phyloP scores from a whole-genome alignment of 805 yeast genomes.

The Yarrowia sp. region DNA sequence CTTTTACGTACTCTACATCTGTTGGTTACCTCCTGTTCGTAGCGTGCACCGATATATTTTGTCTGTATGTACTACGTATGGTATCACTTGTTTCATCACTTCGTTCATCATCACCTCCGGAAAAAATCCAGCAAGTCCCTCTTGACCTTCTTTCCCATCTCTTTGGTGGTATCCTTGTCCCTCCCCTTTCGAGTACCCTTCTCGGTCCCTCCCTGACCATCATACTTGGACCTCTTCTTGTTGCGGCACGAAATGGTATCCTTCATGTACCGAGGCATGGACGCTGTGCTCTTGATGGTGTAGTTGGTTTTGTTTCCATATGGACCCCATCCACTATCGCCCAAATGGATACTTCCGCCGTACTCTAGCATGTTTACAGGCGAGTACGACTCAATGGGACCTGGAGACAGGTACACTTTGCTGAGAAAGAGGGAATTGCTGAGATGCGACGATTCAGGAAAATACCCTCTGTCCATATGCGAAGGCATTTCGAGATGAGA shows the following conservation, averaged over 20 bases:
- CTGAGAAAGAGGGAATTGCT: not conserved
- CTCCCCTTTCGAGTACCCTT: not conserved
- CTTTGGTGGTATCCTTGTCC: not conserved
- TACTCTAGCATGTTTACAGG: conserved; percentile 11
- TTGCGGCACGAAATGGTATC: conserved; percentile 4
- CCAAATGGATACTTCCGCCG: conserved; percentile 7
- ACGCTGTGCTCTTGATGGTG: not conserved
- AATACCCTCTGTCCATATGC: too few relatives aligned
- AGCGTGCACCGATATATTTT: too few relatives aligned
- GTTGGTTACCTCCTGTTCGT: too few relatives aligned
- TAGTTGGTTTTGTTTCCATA: not conserved
- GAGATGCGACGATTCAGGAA: not conserved
- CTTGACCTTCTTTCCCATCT: not conserved
- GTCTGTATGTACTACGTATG: not conserved
- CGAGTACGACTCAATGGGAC: not conserved
- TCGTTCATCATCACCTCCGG: not conserved
- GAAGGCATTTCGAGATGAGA: not conserved
- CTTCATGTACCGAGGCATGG: conserved; percentile 18
- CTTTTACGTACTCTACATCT: too few relatives aligned
- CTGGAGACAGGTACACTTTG: not conserved
- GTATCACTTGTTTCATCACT: not conserved
- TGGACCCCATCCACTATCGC: conserved; percentile 6
- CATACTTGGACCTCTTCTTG: conserved; percentile 11
- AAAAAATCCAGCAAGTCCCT: conserved; percentile 10
- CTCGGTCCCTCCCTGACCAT: conserved; percentile 18